These are phyloP conservation scores for Heritiera fomes DNA, from an alignment of 345 rosid genomes.

Conservation along the genomic window DNA sequence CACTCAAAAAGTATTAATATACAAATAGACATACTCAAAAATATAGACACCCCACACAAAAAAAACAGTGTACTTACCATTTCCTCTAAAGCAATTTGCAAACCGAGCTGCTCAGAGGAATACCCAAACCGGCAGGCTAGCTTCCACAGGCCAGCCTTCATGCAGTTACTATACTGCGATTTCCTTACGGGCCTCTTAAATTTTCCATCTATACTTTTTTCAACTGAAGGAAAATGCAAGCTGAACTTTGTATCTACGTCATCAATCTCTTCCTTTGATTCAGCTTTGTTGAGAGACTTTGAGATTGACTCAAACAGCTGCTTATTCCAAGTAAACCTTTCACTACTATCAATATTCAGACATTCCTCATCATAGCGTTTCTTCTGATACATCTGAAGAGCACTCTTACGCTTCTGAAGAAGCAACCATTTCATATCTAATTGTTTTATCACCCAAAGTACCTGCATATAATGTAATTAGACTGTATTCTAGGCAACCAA, in stretches of 20 bases:
- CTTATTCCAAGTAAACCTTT: slow-evolving; percentile 64
- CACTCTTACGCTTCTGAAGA: slow-evolving; percentile 87
- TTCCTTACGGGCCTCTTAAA: slow-evolving; percentile 86
- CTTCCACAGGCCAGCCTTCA: slow-evolving; percentile 93
- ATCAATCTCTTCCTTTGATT: slow-evolving; percentile 86
- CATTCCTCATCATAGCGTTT: slow-evolving; percentile 82
- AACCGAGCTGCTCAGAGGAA: slow-evolving; percentile 86
- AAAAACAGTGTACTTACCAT: slow-evolving; percentile 46
- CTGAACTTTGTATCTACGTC: slow-evolving; percentile 90
- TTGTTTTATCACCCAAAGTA: slow-evolving; percentile 83
- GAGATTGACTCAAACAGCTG: slow-evolving; percentile 73
- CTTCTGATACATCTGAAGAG: slow-evolving; percentile 63
- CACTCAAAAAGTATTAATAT: background rate
- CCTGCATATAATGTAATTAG: slow-evolving; percentile 31
- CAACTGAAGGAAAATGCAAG: slow-evolving; percentile 87
- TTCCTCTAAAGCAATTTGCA: slow-evolving; percentile 56
- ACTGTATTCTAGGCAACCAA: background rate
- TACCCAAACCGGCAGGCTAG: slow-evolving; percentile 85
- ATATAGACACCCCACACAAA: background rate
- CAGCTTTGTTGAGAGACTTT: slow-evolving; percentile 64
- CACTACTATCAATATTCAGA: slow-evolving; percentile 69
- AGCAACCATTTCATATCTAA: slow-evolving; percentile 89
- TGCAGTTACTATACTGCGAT: slow-evolving; percentile 73
- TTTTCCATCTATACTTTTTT: slow-evolving; percentile 70
- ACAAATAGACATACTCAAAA: background rate